Evolutionary conservation across 345 rosid genomes (phyloP), one percentile per base, ranked within the genome.

Genomic region (rapeseed (Brassica napus)): DNA sequence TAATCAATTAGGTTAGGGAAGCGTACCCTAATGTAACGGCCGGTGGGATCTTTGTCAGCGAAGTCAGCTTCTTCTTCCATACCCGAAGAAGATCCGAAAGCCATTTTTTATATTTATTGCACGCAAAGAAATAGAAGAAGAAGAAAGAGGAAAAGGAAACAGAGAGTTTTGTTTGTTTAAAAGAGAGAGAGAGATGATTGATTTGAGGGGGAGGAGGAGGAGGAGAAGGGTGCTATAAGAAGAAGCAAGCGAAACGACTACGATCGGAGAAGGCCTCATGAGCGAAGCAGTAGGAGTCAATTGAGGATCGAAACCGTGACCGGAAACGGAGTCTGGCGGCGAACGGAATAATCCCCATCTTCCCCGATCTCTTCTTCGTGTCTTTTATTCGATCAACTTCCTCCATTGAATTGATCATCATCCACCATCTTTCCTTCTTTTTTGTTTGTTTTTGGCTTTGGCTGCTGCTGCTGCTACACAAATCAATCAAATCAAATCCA

Each of bases 1-100:
- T 1, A 37, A 37, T 8, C 3, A 37, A 35, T 8, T 8, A 7
- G 39, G 39, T 35, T 35, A 35, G 39, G 39, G 3, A 35, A 35
- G 60, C 21, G 55, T 80, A 90, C 94, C 88, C 94, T 87, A 71
- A 84, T 68, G 77, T 88, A 90, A 1, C 92, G 89, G 39, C 91
- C 89, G 26, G 91, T 72, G 1, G 92, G 94, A 80, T 90, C 94
- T 78, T 82, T 88, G 73, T 90, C 94, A 6, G 68, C 87, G 75
- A 88, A 84, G 3, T 79, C 89, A 12, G 76, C 85, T 71, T 81
- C 87, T 65, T 73, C 85, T 65, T 73, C 85, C 77, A 63, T 69
- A 39, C 64, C 78, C 69, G 77, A 81, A 73, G 81, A 80, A 70
- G 30, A 26, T 26, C 47, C 79, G 55, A 69, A 77, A 71, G 83